These are phyloP conservation scores for Suhomyces wounanorum DNA, from an alignment of 1,139 yeast genomes.

Conservation along the genomic window DNA sequence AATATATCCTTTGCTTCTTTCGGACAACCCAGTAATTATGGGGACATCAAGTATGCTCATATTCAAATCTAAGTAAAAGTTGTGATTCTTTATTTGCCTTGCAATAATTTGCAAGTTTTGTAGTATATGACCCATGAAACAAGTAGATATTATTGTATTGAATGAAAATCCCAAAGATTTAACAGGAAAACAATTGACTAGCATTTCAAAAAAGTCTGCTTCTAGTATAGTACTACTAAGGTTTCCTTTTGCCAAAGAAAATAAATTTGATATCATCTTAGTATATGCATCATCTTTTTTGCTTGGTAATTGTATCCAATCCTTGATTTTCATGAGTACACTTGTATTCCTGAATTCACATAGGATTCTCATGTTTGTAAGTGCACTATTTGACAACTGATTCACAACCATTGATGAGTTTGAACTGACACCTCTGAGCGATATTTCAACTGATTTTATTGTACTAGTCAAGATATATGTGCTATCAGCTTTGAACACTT, in stretches of 20 bases:
- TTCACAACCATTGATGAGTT: constrained; percentile 45
- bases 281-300: constrained; percentile 34
- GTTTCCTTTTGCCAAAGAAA: constrained; percentile 30
- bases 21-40: constrained; percentile 21
- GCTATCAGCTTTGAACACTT: constrained; percentile 39
- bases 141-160: constrained; percentile 42
- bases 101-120: constrained; percentile 33
- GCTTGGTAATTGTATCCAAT: constrained; percentile 29
- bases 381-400: constrained; percentile 61
- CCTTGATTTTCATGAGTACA: constrained; percentile 34
- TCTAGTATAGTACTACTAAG: constrained; percentile 37
- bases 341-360: constrained; percentile 45
- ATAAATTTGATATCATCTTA: constrained; percentile 37
- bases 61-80: constrained; percentile 25
- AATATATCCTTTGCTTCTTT: neutral
- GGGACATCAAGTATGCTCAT: constrained; percentile 40
- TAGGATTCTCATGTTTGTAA: constrained; percentile 59
- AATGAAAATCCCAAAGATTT: constrained; percentile 40
- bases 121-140: constrained; percentile 42
- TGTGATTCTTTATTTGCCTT: constrained; percentile 26
- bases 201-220: constrained; percentile 54
- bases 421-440: constrained; percentile 58
- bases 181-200: constrained; percentile 51
- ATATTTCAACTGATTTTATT: constrained; percentile 65
- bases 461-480: constrained; percentile 50